These are phyloP conservation scores for Andrographis paniculata DNA, from an alignment of 305 asterid species.

Conservation along the genomic window DNA sequence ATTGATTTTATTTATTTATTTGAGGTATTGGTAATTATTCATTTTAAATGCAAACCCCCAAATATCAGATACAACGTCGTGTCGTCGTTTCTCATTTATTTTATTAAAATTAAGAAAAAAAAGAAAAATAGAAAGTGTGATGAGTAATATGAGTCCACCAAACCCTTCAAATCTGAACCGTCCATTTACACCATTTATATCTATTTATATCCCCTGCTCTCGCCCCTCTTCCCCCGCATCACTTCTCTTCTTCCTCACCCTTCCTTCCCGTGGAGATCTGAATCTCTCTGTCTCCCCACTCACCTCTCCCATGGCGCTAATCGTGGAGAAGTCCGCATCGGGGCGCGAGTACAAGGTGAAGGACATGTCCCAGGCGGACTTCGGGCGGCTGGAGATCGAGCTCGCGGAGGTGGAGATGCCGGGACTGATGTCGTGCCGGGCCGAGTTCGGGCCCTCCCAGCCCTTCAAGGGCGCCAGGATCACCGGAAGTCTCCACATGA, in stretches of 20 bases:
- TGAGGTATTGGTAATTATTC: too few species aligned
- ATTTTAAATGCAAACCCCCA: too few species aligned
- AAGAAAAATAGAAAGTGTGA: too few species aligned
- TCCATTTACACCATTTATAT: conserved; percentile 17
- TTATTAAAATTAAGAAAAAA: too few species aligned
- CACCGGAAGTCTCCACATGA: conserved; percentile 65
- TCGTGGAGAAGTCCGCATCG: conserved; percentile 50
- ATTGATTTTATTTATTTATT: too few species aligned
- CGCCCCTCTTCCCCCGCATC: conserved; percentile 8
- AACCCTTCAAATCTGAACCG: conserved; percentile 42
- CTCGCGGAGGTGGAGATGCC: too few species aligned
- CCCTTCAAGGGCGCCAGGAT: conserved; percentile 60
- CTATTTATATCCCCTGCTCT: conserved; percentile 34
- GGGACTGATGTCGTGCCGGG: conserved; percentile 60
- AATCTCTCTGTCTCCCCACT: background rate
- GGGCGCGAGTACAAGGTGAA: too few species aligned
- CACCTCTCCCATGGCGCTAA: conserved; percentile 36
- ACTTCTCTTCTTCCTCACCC: background rate
- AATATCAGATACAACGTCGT: too few species aligned
- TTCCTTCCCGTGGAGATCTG: background rate
- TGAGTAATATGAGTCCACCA: too few species aligned
- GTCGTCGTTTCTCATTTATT: too few species aligned
- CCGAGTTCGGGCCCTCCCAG: conserved; percentile 60
- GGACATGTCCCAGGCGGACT: too few species aligned
- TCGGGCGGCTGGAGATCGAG: too few species aligned